phyloP scores from a whole-genome alignment of 768 basidiomycete genomes.

The Lactarius sanguifluus region DNA sequence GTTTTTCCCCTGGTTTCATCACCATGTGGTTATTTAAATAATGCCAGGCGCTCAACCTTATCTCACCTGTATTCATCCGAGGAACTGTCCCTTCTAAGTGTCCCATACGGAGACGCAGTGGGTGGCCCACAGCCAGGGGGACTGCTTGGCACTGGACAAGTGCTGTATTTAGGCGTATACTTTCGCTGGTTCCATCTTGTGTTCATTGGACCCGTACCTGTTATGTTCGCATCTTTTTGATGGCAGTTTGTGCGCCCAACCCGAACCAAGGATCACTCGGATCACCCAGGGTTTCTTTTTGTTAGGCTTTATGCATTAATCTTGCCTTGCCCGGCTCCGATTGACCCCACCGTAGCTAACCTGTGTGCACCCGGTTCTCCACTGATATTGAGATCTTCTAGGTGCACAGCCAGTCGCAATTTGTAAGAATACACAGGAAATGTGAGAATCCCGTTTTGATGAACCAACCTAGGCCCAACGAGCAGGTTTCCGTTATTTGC shows the following conservation, averaged over 20 bases:
- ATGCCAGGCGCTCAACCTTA: neutral
- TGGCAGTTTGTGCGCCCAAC: neutral
- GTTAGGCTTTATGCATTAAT: neutral
- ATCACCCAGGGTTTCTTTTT: neutral
- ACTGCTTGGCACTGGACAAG: neutral
- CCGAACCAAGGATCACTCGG: neutral
- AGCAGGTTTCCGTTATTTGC: neutral
- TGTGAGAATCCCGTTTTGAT: neutral
- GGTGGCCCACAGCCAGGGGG: neutral
- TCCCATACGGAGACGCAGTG: neutral
- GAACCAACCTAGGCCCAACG: neutral
- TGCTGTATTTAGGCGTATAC: neutral
- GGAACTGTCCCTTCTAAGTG: no score
- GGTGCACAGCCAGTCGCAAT: neutral
- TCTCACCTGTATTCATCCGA: neutral
- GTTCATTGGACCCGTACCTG: neutral
- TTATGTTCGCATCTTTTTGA: neutral
- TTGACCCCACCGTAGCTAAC: neutral
- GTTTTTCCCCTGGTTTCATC: neutral
- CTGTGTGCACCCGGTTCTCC: neutral
- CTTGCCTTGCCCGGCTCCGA: neutral
- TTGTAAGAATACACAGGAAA: neutral
- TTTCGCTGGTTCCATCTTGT: neutral
- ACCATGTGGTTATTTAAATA: neutral
- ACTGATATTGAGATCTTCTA: neutral